phyloP scores from a whole-genome alignment of 1,284 basidiomycete genomes.

The Fomitopsis schrenkii region DNA sequence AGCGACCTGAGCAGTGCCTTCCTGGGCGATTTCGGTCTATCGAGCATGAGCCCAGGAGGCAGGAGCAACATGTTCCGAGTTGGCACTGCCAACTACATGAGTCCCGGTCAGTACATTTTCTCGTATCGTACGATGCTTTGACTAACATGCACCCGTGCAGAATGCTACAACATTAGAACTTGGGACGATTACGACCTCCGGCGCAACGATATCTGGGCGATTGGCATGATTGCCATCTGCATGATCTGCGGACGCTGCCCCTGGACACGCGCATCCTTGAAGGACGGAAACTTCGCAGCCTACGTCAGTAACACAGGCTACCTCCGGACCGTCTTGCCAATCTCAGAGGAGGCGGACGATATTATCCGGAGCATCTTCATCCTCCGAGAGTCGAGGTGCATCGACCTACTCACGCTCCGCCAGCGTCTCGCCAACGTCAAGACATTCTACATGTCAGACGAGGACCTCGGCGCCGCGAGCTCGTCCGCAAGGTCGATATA shows the following conservation, averaged over 20 bases:
- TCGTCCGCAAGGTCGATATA: slow-evolving; percentile 7
- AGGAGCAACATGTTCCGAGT: slow-evolving; percentile 46
- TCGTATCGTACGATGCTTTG: neutral
- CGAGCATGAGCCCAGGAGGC: slow-evolving; percentile 44
- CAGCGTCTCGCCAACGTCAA: slow-evolving; percentile 16
- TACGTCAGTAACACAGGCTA: slow-evolving; percentile 50
- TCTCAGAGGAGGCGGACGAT: slow-evolving; percentile 54
- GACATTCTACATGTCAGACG: slow-evolving; percentile 25
- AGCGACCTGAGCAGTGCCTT: slow-evolving; percentile 40
- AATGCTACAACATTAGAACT: slow-evolving; percentile 19
- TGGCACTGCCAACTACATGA: slow-evolving; percentile 51
- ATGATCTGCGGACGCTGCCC: slow-evolving; percentile 89
- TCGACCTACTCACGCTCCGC: slow-evolving; percentile 59
- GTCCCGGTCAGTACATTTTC: slow-evolving; percentile 38
- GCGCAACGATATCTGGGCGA: slow-evolving; percentile 27
- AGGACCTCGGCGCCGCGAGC: slow-evolving; percentile 11
- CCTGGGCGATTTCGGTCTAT: slow-evolving; percentile 65
- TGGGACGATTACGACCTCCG: slow-evolving; percentile 17
- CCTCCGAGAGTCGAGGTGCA: slow-evolving; percentile 44
- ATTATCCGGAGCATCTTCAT: slow-evolving; percentile 60
- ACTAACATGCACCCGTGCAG: slow-evolving; percentile 7
- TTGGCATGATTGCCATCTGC: slow-evolving; percentile 43
- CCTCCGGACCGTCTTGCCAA: slow-evolving; percentile 67
- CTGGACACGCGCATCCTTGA: slow-evolving; percentile 75
- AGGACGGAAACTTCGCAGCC: slow-evolving; percentile 68